These are phyloP conservation scores for Phytopythium sindhum DNA, from an alignment of 352 stramenopile genomes.

Conservation along the genomic window DNA sequence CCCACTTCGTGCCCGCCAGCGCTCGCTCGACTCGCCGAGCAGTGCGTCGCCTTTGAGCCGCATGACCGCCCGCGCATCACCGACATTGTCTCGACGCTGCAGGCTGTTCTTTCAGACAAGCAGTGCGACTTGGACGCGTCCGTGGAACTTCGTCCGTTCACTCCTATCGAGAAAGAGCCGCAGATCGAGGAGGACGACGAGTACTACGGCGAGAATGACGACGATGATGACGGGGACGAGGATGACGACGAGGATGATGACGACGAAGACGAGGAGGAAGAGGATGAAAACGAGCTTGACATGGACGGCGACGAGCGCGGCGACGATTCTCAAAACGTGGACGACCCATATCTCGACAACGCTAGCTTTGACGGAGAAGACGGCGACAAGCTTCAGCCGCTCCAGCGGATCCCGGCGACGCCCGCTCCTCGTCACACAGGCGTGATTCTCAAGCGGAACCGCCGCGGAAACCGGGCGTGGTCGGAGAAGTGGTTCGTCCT, in stretches of 20 bases:
- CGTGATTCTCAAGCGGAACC: conserved; percentile 69
- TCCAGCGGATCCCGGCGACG: conserved; percentile 18
- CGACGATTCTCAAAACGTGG: conserved; percentile 24
- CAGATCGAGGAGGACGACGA: conserved; percentile 58
- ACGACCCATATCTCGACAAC: conserved; percentile 31
- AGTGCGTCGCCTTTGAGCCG: conserved; percentile 79
- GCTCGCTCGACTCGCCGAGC: conserved; percentile 57
- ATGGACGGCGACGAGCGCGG: conserved; percentile 33
- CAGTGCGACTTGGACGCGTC: conserved; percentile 9
- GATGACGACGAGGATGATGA: conserved; percentile 22
- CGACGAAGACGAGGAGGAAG: conserved; percentile 27
- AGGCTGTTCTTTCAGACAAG: conserved; percentile 36
- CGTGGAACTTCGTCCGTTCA: conserved; percentile 66
- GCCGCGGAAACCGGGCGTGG: conserved; percentile 66
- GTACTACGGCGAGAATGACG: conserved; percentile 49
- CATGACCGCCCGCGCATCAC: conserved; percentile 50
- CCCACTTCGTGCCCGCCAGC: conserved; percentile 51
- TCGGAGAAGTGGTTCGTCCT: conserved; percentile 68
- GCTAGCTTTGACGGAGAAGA: conserved; percentile 19
- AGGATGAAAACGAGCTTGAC: conserved; percentile 27
- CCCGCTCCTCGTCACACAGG: conserved; percentile 49
- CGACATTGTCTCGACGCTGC: conserved; percentile 40
- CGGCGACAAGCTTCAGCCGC: conserved; percentile 18
- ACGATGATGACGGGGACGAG: conserved; percentile 34
- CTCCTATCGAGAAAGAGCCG: conserved; percentile 46